A percentile compares a stretch with the other conserved stretches of the same genome.
Conservation (phyloP, 148 eudicot species). For the Spergularia marina region DNA sequence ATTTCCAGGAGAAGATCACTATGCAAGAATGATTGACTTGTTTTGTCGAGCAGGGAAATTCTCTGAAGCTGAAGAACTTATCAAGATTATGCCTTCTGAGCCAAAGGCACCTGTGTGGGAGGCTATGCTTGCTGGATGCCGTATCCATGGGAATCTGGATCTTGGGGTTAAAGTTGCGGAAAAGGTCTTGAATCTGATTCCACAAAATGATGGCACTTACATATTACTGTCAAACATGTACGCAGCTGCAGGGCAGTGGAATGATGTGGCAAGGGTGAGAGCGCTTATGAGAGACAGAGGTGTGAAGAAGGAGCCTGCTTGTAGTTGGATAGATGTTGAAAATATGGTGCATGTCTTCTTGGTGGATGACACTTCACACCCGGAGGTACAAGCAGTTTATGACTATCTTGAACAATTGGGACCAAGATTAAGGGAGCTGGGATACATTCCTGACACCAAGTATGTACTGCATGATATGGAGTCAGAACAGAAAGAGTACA, state of each 20-base stretch:
- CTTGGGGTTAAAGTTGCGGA: constrained; percentile 57
- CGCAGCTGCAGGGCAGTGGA: constrained; percentile 53
- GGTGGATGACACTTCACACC: constrained; percentile 55
- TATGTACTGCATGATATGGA: constrained; percentile 61
- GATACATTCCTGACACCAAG: constrained; percentile 58
- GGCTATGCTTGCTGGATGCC: constrained; percentile 61
- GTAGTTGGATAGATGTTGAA: constrained; percentile 71
- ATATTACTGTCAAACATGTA: constrained; percentile 56
- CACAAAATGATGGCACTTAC: constrained; percentile 62
- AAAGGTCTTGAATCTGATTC: constrained; percentile 36
- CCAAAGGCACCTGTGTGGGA: constrained; percentile 54
- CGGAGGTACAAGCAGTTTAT: constrained; percentile 52
- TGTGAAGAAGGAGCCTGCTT: constrained; percentile 71
- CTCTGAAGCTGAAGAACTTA: constrained; percentile 48
- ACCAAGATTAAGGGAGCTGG: constrained; percentile 49
- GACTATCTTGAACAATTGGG: constrained; percentile 50
- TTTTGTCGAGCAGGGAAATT: constrained; percentile 61
- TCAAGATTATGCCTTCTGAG: constrained; percentile 46
- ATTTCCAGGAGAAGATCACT: constrained; percentile 60
- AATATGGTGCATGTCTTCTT: constrained; percentile 56
- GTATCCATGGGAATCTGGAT: constrained; percentile 50
- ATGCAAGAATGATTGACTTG: constrained; percentile 55
- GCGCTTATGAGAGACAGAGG: constrained; percentile 60
- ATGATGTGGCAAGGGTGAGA: constrained; percentile 47
- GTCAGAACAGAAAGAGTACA: constrained; percentile 50